Conservation (phyloP, 495 filamentous ascomycete genomes). For the Tuber magnatum region DNA sequence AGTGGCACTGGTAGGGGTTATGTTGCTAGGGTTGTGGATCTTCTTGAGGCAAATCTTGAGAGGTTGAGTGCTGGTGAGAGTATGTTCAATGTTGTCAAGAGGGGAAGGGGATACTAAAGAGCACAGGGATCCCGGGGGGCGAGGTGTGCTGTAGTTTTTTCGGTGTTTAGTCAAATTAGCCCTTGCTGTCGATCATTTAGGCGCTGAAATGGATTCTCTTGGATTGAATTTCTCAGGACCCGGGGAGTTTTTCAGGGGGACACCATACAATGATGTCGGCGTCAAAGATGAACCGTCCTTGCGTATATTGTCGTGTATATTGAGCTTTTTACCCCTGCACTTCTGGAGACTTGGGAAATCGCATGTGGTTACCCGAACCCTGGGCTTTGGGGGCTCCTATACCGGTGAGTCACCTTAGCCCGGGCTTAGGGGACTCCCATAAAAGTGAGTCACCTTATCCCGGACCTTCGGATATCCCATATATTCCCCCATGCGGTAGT, state of each 20-base stretch:
- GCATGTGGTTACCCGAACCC: not conserved
- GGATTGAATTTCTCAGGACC: not conserved
- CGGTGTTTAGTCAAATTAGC: not conserved
- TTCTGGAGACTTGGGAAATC: not conserved
- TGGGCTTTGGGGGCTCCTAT: not conserved
- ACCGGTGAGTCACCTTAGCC: not conserved
- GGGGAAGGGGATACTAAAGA: constrained; percentile 55
- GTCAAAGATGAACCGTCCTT: not conserved
- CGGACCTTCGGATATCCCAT: not conserved
- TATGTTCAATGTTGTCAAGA: constrained; percentile 62
- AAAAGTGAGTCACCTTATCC: not conserved
- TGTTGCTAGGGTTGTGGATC: constrained; percentile 52
- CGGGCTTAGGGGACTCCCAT: not conserved
- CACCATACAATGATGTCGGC: not conserved
- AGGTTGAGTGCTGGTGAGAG: constrained; percentile 52
- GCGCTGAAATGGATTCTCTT: not conserved
- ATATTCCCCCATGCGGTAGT: too few species aligned
- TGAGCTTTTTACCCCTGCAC: not conserved
- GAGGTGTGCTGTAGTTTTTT: not conserved
- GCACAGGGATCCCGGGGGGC: not conserved
- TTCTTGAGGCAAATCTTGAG: constrained; percentile 58
- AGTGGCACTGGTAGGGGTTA: constrained; percentile 58
- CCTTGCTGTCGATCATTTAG: not conserved
- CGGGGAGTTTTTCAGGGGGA: not conserved
- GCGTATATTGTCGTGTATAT: not conserved